A percentile compares a stretch with the other conserved stretches of the same genome.
Conservation (phyloP, 169 alveolate genomes). For the Cryptosporidium canis region DNA sequence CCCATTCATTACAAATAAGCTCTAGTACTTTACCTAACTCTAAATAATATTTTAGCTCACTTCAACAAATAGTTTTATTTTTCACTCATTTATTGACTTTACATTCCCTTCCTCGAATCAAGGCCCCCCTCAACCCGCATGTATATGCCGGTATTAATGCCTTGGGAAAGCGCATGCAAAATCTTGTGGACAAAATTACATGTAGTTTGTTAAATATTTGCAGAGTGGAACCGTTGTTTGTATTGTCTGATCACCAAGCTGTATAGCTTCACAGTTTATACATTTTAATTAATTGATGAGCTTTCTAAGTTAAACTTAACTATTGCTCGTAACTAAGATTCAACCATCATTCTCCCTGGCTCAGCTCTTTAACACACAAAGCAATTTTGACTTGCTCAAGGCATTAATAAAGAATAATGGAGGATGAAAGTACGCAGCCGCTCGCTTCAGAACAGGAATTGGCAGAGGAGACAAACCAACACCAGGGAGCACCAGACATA, state of each 20-base stretch:
- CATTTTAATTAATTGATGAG: neutral
- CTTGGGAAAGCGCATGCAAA: neutral
- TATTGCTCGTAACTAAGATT: neutral
- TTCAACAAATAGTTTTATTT: neutral
- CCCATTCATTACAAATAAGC: neutral
- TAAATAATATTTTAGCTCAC: neutral
- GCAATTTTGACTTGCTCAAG: neutral
- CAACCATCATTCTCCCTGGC: neutral
- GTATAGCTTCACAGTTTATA: neutral
- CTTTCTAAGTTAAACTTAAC: neutral
- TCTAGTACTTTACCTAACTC: neutral
- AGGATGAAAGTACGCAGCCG: neutral
- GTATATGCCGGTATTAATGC: slow-evolving; percentile 32
- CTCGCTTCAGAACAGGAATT: neutral
- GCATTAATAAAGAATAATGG: neutral
- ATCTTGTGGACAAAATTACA: slow-evolving; percentile 18
- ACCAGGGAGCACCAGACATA: neutral
- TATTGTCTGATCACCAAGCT: neutral
- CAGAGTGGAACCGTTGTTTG: neutral
- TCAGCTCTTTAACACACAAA: neutral
- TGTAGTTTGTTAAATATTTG: neutral
- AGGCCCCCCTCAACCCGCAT: slow-evolving; percentile 20
- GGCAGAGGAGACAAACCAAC: neutral
- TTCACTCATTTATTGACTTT: neutral
- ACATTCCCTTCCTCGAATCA: neutral